Evolutionary conservation across 2,329 filamentous ascomycete genomes (phyloP), one percentile per base, ranked within the genome.

Genomic region (Pseudonectria buxi): DNA sequence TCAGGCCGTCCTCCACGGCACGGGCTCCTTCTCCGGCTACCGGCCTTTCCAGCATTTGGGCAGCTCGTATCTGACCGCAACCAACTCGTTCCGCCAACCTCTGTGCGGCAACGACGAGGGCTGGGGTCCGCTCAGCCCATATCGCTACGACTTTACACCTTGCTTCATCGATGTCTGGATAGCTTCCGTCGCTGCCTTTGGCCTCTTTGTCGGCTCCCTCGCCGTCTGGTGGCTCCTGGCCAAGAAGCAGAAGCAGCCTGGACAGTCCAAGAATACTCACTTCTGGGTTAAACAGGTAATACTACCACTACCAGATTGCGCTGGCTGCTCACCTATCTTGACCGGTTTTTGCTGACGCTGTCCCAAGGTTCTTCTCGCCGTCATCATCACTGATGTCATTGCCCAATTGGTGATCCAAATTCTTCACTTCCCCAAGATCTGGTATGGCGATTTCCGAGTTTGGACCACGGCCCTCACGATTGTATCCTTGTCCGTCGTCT

Each of bases 101-200:
- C 69, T 95, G 61, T 96, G 90, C 65, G 78, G 83, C 59, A 92
- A 95, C 63, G 69, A 72, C 36, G 90, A 96, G 64, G 94, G 92
- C 54, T 98, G 92, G 92, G 94, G 94, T 1, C 92, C 92, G 14
- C 58, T 98, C 57, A 95, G 88, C 63, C 80, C 81, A 25, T 72
- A 80, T 48, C 76, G 90, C 59, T 95, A 87, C 63, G 92, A 98
- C 65, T 88, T 98, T 54, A 96, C 92, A 12, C 90, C 92, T 27
- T 98, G 92, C 68, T 98, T 98, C 58, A 80, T 96, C 53, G 94
- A 98, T 59, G 77, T 94, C 14, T 89, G 86, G 78, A 77, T 96
- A 40, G 78, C 84, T 24, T 65, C 73, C 2, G 85, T 95, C 18
- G 86, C 86, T 7, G 72, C 71, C 11, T 94, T 83, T 65, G 89